Evolutionary conservation across 1,139 yeast genomes (phyloP).

Genomic region (Geotrichum siamense): DNA sequence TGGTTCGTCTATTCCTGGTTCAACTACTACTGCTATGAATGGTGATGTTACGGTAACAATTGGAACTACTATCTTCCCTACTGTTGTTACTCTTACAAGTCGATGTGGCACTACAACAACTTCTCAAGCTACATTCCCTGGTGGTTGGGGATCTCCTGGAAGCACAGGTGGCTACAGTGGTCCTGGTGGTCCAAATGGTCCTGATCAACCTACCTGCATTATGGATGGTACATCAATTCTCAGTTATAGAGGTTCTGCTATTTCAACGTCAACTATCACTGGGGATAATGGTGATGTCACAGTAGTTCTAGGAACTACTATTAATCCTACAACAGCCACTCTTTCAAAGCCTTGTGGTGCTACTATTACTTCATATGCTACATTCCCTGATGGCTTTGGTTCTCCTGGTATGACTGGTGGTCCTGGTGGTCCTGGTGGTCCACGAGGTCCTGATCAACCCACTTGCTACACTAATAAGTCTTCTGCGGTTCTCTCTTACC

Average conservation of each 20-base stretch:
- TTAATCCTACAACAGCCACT: slow-evolving; percentile 8
- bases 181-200: slow-evolving; percentile 2
- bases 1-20: slow-evolving; percentile 14
- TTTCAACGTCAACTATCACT: slow-evolving; percentile 10
- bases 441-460: slow-evolving; percentile 2
- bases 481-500: slow-evolving; percentile 5
- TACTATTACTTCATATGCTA: slow-evolving; percentile 3
- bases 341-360: slow-evolving; percentile 6
- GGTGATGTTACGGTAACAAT: slow-evolving; percentile 1
- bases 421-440: slow-evolving; percentile 4
- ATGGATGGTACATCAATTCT: slow-evolving; percentile 3
- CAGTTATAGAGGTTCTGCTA: slow-evolving; percentile 2
- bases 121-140: slow-evolving; percentile 9
- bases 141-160: background rate
- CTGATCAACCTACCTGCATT: background rate
- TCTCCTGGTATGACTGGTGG: slow-evolving; percentile 11
- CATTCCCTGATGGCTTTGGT: background rate
- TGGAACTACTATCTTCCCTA: slow-evolving; percentile 6
- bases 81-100: slow-evolving; percentile 2
- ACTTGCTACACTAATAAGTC: slow-evolving; percentile 6
- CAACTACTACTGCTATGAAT: slow-evolving; percentile 6
- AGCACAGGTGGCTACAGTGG: background rate
- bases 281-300: slow-evolving; percentile 1
- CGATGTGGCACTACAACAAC: slow-evolving; percentile 1
- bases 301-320: background rate